A percentile compares a stretch with the other conserved stretches of the same genome.
These are phyloP conservation scores for Clarkia xantiana DNA, from an alignment of 345 rosid genomes.

Conservation along the genomic window DNA sequence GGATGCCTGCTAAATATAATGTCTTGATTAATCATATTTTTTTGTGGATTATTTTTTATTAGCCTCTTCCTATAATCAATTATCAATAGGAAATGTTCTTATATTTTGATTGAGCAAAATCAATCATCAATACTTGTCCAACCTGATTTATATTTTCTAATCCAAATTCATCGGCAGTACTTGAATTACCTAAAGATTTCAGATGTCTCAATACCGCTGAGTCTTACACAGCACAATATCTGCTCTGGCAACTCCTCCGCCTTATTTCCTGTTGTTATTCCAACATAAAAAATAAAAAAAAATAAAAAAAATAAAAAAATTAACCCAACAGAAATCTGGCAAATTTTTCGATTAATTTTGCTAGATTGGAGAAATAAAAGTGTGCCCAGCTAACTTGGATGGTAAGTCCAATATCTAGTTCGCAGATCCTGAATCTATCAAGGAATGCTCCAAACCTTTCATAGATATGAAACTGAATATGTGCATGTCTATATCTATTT, in stretches of 20 bases:
- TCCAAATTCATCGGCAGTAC: too few species aligned
- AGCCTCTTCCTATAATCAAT: too few species aligned
- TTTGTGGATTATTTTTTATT: too few species aligned
- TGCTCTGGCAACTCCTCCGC: constrained; percentile 90
- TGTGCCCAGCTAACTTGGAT: constrained; percentile 44
- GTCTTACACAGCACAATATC: constrained; percentile 64
- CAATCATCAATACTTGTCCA: too few species aligned
- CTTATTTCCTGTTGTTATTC: constrained; percentile 47
- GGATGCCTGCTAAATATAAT: constrained; percentile 27
- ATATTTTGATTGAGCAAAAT: too few species aligned
- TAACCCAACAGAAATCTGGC: too few species aligned
- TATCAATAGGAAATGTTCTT: too few species aligned
- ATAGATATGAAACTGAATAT: constrained; percentile 84
- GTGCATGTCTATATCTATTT: constrained; percentile 92
- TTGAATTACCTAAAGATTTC: too few species aligned
- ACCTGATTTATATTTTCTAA: too few species aligned
- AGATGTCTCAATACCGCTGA: constrained; percentile 69
- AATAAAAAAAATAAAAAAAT: background rate
- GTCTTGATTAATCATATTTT: background rate
- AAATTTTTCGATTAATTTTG: background rate
- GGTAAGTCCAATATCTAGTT: constrained; percentile 84
- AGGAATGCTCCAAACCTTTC: constrained; percentile 82
- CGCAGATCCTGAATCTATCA: constrained; percentile 55
- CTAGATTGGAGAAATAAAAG: background rate
- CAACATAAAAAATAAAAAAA: background rate